A percentile compares a stretch with the other conserved stretches of the same genome.
Conservation (phyloP, 148 eudicot species). For the Diospyros kaki region DNA sequence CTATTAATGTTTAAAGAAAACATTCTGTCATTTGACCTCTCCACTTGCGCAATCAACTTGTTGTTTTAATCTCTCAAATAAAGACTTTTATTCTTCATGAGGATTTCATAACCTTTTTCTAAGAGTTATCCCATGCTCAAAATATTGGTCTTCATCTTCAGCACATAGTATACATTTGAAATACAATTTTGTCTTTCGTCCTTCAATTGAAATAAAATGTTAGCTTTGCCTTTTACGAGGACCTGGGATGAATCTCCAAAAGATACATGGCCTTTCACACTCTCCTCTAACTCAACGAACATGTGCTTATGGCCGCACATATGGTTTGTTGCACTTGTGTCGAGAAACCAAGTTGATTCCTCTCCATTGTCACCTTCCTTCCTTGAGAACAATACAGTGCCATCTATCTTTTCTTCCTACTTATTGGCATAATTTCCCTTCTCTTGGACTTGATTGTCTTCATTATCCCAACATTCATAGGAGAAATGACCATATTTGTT, state of each 20-base stretch:
- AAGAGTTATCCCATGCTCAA: slow-evolving; percentile 8
- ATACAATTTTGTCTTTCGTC: too few species aligned
- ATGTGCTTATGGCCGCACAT: not conserved
- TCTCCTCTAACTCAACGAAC: not conserved
- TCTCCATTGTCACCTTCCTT: not conserved
- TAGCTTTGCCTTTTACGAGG: slow-evolving; percentile 8
- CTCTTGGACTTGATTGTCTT: too few species aligned
- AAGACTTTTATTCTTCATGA: not conserved
- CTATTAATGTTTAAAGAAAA: not conserved
- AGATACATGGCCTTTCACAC: not conserved
- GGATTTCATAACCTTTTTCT: not conserved
- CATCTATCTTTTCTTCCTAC: too few species aligned
- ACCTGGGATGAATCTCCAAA: slow-evolving; percentile 12
- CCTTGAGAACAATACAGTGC: not conserved
- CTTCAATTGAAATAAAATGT: slow-evolving; percentile 6
- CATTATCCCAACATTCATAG: too few species aligned
- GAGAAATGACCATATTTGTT: too few species aligned
- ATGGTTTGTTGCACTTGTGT: slow-evolving; percentile 3
- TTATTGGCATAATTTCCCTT: too few species aligned
- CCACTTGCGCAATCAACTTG: not conserved
- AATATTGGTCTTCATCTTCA: too few species aligned
- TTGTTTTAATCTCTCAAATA: not conserved
- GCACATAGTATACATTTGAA: too few species aligned
- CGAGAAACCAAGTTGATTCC: not conserved
- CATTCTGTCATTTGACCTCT: not conserved